Conservation (phyloP, 257 asterid species). For the Rauvolfia tetraphylla region DNA sequence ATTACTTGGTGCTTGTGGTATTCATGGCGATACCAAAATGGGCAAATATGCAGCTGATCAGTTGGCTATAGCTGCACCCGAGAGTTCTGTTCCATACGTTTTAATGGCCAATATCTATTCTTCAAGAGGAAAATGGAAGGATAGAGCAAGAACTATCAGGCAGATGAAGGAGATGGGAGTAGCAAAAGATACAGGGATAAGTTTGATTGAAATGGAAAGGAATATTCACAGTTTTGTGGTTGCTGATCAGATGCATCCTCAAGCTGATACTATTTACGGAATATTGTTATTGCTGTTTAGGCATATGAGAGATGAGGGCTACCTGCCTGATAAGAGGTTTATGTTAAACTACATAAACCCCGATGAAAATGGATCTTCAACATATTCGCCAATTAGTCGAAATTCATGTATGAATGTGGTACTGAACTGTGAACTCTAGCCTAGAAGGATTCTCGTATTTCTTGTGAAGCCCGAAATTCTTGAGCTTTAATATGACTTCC, state of each 20-base stretch:
- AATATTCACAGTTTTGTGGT: slow-evolving; percentile 60
- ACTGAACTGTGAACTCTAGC: background rate
- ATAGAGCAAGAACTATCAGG: slow-evolving; percentile 60
- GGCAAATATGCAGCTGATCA: slow-evolving; percentile 72
- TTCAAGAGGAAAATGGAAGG: slow-evolving; percentile 62
- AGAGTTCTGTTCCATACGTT: slow-evolving; percentile 50
- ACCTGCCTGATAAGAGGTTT: slow-evolving; percentile 23
- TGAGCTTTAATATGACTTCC: background rate
- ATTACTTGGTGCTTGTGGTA: slow-evolving; percentile 70
- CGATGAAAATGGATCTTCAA: background rate
- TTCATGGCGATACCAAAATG: slow-evolving; percentile 48
- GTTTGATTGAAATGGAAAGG: slow-evolving; percentile 78
- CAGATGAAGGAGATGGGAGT: slow-evolving; percentile 68
- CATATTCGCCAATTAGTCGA: background rate
- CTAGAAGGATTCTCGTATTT: background rate
- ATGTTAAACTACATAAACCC: background rate
- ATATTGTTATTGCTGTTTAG: slow-evolving; percentile 36
- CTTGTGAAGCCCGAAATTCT: background rate
- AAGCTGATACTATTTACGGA: slow-evolving; percentile 31
- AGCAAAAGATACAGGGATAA: slow-evolving; percentile 59
- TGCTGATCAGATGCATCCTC: slow-evolving; percentile 69
- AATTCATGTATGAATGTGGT: background rate
- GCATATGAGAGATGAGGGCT: slow-evolving; percentile 64
- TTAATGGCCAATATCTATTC: slow-evolving; percentile 81
- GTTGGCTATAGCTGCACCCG: slow-evolving; percentile 49